Conservation (phyloP, 1,139 yeast genomes). For the Yamadazyma trypodendri region DNA sequence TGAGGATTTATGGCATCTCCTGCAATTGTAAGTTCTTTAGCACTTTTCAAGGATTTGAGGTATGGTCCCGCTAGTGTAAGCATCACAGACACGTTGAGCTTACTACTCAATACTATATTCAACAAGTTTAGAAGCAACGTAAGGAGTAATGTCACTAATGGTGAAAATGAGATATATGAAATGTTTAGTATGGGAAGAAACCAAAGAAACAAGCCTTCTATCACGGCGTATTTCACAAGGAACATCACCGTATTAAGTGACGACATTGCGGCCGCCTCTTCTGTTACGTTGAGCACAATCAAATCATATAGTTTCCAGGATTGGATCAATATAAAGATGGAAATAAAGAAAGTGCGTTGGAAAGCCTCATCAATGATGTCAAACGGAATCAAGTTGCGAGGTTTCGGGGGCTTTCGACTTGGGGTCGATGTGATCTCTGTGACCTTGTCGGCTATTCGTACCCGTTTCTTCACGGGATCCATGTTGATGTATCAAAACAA, state of each 20-base stretch:
- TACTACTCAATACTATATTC: conserved; percentile 45
- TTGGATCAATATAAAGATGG: conserved; percentile 72
- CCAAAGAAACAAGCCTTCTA: conserved; percentile 74
- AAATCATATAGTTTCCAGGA: conserved; percentile 81
- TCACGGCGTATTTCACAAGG: conserved; percentile 63
- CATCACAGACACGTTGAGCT: conserved; percentile 35
- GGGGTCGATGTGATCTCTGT: conserved; percentile 10
- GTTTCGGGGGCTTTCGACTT: not conserved
- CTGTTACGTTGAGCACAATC: conserved; percentile 33
- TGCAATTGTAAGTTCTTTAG: conserved; percentile 65
- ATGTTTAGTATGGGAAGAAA: conserved; percentile 70
- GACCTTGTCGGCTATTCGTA: conserved; percentile 15
- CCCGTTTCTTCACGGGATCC: conserved; percentile 11
- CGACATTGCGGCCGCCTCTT: conserved; percentile 13
- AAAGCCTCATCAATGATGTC: conserved; percentile 72
- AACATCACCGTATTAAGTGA: conserved; percentile 53
- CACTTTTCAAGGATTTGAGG: conserved; percentile 46
- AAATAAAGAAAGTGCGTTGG: conserved; percentile 66
- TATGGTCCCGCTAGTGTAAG: conserved; percentile 35
- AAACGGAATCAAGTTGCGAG: conserved; percentile 45
- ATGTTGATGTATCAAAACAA: conserved; percentile 6
- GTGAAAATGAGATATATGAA: conserved; percentile 65
- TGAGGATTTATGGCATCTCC: conserved; percentile 51
- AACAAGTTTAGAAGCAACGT: conserved; percentile 33
- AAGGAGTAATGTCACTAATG: conserved; percentile 50